Evolutionary conservation across 768 basidiomycete species (phyloP), one percentile per base, ranked within the genome.

Genomic region (Lactifluus hygrophoroides): DNA sequence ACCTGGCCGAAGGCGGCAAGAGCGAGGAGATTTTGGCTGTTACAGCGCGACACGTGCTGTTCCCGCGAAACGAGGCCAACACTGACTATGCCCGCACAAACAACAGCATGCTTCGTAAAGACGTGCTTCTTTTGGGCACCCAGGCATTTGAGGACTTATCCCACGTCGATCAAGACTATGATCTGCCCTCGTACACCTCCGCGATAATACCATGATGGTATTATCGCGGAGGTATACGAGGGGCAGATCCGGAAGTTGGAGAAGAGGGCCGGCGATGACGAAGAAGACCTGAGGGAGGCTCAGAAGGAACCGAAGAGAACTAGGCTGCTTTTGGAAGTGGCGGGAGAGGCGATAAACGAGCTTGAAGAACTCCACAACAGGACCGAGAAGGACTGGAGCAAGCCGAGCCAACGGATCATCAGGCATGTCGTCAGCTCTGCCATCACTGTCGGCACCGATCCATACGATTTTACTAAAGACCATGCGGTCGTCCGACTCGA

Each of bases 31-130:
- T 67, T 51, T 67, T 71, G 54, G 64, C 66, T 27, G 65, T 72
- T 56, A 66, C 70, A 10, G 68, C 69, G 57, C 70, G 69, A 43
- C 73, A 71, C n/a, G 66, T 70, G 37, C 62, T 72, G 45, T 62
- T 69, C 28, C 34, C 59, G 37, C 54, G 66, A 10, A 57, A 65
- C 25, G 61, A 66, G 55, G 56, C 54, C 65, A 71, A 72, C 64
- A 30, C 59, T 28, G 61, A 66, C 52, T 70, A 71, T 57, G 35
- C 25, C 58, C 32, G 35, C 62, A 62, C 64, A 62, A 53, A 58
- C 46, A 64, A 66, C 65, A 62, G 28, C 35, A 65, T 65, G 65
- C 25, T 51, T 32, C 37, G 54, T 9, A 66, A 55, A 60, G 51
- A 72, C 17, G 72, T 74, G 62, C 60, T 68, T 48, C 57, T 74